Evolutionary conservation across 176 grass and related monocot species (phyloP), one percentile per base, ranked within the genome.

Genomic region (Microstegium vimineum): DNA sequence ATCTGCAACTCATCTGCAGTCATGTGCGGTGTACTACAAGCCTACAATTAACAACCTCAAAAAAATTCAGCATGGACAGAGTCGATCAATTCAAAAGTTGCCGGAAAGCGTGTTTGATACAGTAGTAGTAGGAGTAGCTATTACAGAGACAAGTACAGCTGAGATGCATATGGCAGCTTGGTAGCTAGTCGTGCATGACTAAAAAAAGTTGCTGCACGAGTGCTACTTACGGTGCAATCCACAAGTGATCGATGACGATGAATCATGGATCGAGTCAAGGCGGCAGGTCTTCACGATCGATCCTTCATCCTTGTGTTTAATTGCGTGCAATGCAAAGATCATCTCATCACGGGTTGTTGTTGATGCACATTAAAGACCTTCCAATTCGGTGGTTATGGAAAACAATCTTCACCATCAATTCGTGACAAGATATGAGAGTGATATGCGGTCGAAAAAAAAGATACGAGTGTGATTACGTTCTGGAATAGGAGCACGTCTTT

Each of bases 311-410:
- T 25, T 33, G n/a, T 57, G 64, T 34, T 89, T 79, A 67, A 52
- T 67, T 81, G 87, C 71, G 72, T 82, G 71, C 42, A 16, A 77
- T 54, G 33, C 60, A 71, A 75, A 81, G 82, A 69, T 81, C 70
- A 17, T 85, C 71, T 77, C 63, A 56, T 27, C 52, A 64, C 26
- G 20, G 41, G 82, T 76, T 81, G 82, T 42, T 85, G 82, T 77
- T 85, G 87, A 60, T 73, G 80, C 71, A 56, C 64, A 62, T 77
- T 81, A 71, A n/a, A 76, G n/a, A 16, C 77, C 77, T 82, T 85
- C 63, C 71, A 76, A 71, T 89, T 85, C 64, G n/a, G 71, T 89
- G 81, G 82, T 77, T 66, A 89, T 81, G 42, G 65, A 71, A 82
- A 77, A 45, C 65, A 76, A 85, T 89, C 71, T 76, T 76, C 41